phyloP scores from a whole-genome alignment of 305 asterid species.

The Andrographis paniculata region DNA sequence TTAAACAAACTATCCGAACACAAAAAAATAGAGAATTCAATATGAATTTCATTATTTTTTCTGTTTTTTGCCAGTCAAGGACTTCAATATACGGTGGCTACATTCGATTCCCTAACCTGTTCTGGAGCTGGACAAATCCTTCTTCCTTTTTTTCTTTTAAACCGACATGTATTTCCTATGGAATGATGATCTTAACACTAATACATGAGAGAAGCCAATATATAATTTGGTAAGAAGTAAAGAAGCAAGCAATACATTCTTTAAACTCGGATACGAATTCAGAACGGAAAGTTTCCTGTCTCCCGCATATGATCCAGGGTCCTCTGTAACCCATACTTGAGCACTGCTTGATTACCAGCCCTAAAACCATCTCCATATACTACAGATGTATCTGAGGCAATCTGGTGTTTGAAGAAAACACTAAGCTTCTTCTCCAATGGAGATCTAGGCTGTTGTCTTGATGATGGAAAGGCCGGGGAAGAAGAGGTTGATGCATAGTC shows the following conservation, averaged over 20 bases:
- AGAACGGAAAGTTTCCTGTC: conserved; percentile 74
- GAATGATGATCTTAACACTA: neutral
- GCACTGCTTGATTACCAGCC: conserved; percentile 67
- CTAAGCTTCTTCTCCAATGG: conserved; percentile 76
- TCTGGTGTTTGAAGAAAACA: conserved; percentile 76
- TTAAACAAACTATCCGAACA: conserved; percentile 2
- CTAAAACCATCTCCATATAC: conserved; percentile 86
- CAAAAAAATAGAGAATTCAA: conserved; percentile 6
- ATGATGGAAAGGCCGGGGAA: conserved; percentile 25
- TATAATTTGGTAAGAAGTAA: neutral
- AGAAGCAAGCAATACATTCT: neutral
- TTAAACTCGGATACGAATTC: neutral
- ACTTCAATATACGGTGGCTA: conserved; percentile 19
- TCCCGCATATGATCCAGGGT: conserved; percentile 70
- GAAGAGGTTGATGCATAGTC: conserved; percentile 38
- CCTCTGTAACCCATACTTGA: conserved; percentile 53
- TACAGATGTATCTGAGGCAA: conserved; percentile 66
- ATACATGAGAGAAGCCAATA: neutral
- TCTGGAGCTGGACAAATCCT: conserved; percentile 42
- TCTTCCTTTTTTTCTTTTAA: conserved; percentile 28
- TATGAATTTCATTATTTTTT: conserved; percentile 21
- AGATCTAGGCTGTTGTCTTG: conserved; percentile 33
- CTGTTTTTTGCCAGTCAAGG: conserved; percentile 14
- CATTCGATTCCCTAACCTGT: conserved; percentile 14
- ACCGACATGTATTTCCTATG: conserved; percentile 13